phyloP scores from a whole-genome alignment of 2,329 filamentous ascomycete genomes.

The Thielaviopsis euricoi region DNA sequence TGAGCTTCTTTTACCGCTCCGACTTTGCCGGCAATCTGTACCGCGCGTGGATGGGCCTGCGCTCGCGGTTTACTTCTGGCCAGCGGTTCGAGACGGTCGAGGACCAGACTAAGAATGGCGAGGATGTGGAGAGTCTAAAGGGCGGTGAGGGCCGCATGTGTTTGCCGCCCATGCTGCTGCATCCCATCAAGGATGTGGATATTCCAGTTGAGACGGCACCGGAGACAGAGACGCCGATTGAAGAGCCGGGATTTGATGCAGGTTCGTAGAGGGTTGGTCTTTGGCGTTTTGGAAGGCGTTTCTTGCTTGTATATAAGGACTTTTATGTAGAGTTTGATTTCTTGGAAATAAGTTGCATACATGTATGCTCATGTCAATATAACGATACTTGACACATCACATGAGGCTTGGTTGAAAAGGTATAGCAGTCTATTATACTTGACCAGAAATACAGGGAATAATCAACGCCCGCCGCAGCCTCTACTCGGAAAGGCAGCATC shows the following conservation, averaged over 20 bases:
- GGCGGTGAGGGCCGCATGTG: slow-evolving; percentile 77
- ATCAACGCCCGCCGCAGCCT: background rate
- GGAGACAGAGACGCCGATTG: slow-evolving; percentile 24
- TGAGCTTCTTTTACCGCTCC: slow-evolving; percentile 85
- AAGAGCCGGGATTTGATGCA: slow-evolving; percentile 28
- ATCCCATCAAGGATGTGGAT: slow-evolving; percentile 69
- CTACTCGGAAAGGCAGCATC: background rate
- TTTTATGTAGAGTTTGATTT: background rate
- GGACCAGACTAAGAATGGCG: slow-evolving; percentile 33
- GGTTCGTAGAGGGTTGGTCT: slow-evolving; percentile 19
- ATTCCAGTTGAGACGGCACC: slow-evolving; percentile 43
- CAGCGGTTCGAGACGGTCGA: slow-evolving; percentile 54
- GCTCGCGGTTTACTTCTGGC: slow-evolving; percentile 62
- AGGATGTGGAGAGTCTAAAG: slow-evolving; percentile 34
- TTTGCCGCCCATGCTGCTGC: slow-evolving; percentile 72
- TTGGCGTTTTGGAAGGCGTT: slow-evolving; percentile 1
- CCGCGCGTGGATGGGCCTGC: slow-evolving; percentile 69
- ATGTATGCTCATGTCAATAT: background rate
- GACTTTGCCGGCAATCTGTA: slow-evolving; percentile 71
- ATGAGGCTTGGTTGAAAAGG: background rate
- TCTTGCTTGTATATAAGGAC: background rate
- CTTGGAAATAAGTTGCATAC: background rate
- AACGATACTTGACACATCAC: background rate
- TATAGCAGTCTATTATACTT: background rate
- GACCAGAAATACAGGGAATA: slow-evolving; percentile 1